phyloP scores from a whole-genome alignment of 768 basidiomycete genomes.

The Lactarius akahatsu region DNA sequence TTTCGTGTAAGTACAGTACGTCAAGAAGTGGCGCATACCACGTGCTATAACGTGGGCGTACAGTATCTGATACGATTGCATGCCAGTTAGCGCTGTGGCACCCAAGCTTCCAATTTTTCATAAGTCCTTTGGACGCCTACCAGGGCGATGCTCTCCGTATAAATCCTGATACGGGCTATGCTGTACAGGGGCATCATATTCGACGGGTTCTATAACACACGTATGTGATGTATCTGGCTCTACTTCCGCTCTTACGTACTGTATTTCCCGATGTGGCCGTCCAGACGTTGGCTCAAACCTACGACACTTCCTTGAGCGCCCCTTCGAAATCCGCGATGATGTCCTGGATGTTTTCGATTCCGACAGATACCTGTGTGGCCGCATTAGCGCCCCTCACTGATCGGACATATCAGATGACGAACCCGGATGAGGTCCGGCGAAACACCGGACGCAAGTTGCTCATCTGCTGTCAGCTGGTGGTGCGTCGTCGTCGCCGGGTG shows the following conservation, averaged over 20 bases:
- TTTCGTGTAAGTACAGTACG: not conserved
- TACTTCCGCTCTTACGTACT: not conserved
- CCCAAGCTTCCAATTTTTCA: not conserved
- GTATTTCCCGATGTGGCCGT: not conserved
- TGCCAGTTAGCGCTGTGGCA: not conserved
- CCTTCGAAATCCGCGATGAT: conserved; percentile 46
- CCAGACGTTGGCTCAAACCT: not conserved
- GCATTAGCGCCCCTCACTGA: not conserved
- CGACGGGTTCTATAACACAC: not conserved
- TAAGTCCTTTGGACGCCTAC: not conserved
- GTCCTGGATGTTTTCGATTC: conserved; percentile 43
- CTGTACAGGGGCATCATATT: not conserved
- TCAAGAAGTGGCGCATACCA: not conserved
- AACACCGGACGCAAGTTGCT: conserved; percentile 65
- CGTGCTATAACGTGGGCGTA: not conserved
- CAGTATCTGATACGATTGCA: not conserved
- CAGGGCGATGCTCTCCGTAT: not conserved
- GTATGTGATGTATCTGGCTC: not conserved
- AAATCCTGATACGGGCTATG: not conserved
- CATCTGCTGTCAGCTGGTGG: conserved; percentile 59
- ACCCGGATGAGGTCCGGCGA: conserved; percentile 75
- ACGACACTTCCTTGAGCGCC: conserved; percentile 37
- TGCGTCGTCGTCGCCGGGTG: conserved; percentile 80
- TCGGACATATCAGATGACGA: conserved; percentile 27
- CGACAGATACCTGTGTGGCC: conserved; percentile 40